Evolutionary conservation across 1,139 yeast genomes (phyloP), one percentile per base, ranked within the genome.

Genomic region (Zygosaccharomyces pseudobailii): DNA sequence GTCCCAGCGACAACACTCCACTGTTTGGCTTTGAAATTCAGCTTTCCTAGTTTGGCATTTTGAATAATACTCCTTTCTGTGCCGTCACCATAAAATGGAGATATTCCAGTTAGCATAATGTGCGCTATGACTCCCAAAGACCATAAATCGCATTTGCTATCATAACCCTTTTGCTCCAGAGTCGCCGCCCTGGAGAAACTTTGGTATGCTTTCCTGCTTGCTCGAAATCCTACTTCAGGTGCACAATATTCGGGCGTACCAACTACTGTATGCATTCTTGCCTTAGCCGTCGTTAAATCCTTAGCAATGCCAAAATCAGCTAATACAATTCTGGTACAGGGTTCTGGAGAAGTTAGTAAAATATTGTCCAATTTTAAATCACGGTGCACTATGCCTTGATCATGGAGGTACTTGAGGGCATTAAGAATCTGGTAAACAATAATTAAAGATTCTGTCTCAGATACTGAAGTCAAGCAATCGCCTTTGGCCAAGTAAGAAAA

Each of bases 271-370:
- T 69, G 71, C 71, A 80, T 74, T 50, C 83, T 64, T 22, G 55
- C 42, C 45, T 63, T 59, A 13, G 55, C 54, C 5, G 66, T 59
- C 4, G 67, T 57, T 10, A 66, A 49, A 19, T 63, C 62, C 56
- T 76, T 77, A 0, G 88, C 86, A 46, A 79, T 76, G 0, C 88
- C 88, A 66, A 83, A 83, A 65, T 83, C 89, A 9, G 85, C 84
- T 17, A 83, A 58, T 2, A 78, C 73, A 10, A 82, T 63, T 50
- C 73, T 71, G 0, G 84, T 67, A 41, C 73, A 75, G 1, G 80
- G 78, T 19, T 71, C 67, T 0, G 85, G 84, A 0, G 75, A 63
- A 28, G 71, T 72, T 41, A 80, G 62, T 25, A 82, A 62, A 7
- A 83, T 72, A 54, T 82, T 82, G 53, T 82, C 87, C 33, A 81